Evolutionary conservation across 2,329 filamentous ascomycete species (phyloP), one percentile per base, ranked within the genome.

Genomic region (Cyphellophora attinorum): DNA sequence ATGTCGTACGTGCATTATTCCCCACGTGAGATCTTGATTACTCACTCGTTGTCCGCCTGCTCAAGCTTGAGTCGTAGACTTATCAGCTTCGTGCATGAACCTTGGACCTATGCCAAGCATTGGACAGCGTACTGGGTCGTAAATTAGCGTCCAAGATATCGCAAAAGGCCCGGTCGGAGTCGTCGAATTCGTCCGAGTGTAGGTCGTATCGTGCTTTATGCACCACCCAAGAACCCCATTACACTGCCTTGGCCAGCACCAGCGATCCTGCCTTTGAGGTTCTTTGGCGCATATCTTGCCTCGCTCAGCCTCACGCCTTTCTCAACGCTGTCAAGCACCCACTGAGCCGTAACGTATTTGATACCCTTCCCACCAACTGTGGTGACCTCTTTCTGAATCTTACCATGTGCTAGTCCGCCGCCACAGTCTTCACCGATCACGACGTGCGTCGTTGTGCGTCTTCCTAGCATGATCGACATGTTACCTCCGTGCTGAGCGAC

Each of bases 241-340:
- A 88, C 74, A 55, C 78, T 82, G 44, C 62, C 62, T 54, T 86
- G 81, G 3, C 71, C 67, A 46, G 67, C 72, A 0, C 70, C 56
- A 5, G 75, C 77, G 33, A 82, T 56, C 28, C 33, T 42, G 12
- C 32, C 34, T 4, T 34, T 34, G 4, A 49, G 32, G 47, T 73
- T 76, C 45, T 82, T 54, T 28, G 67, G 71, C 19, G 74, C 68
- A 53, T 88, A 94, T 34, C 73, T 67, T 17, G 77, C 71, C 60
- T 95, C 88, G 0, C 81, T 68, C 27, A 93, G 65, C 36, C 86
- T 68, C 54, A 74, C 84, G 3, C 79, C 81, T 1, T 72, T 76
- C 46, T 80, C 82, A 46, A 94, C 68, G 54, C 85, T 88, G 53
- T 93, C 83, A n/a, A 93, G 60, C 5, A 84, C 75, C 84, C 81